Percentiles rank a stretch among this genome's conserved stretches.
phyloP scores from a whole-genome alignment of 345 rosid genomes.

The Aquilaria sinensis region DNA sequence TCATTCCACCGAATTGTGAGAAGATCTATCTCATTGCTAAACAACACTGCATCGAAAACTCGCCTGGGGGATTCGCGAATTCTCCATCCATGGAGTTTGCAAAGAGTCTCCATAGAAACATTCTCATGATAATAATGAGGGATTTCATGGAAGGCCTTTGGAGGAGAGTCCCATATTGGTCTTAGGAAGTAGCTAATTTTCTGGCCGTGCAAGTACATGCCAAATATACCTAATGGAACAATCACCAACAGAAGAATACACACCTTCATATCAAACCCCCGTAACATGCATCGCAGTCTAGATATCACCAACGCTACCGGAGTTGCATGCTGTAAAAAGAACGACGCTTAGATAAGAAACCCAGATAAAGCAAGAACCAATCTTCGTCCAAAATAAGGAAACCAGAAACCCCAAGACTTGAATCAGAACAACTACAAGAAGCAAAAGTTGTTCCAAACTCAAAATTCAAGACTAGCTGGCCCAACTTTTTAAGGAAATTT shows the following conservation, averaged over 20 bases:
- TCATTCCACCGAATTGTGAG: constrained; percentile 87
- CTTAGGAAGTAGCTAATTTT: constrained; percentile 59
- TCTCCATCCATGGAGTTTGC: constrained; percentile 85
- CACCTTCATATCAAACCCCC: constrained; percentile 42
- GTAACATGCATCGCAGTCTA: constrained; percentile 47
- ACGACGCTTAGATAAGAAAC: constrained; percentile 12
- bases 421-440: too few relatives aligned
- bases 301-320: constrained; percentile 38
- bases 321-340: constrained; percentile 39
- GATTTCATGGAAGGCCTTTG: constrained; percentile 46
- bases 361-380: background rate
- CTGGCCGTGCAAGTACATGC: constrained; percentile 56
- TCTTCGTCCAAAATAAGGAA: background rate
- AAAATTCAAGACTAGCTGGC: too few relatives aligned
- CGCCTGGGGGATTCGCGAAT: constrained; percentile 79
- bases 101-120: constrained; percentile 61
- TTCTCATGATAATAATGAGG: constrained; percentile 83
- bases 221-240: constrained; percentile 38
- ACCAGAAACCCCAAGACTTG: too few relatives aligned
- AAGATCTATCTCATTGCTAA: constrained; percentile 78
- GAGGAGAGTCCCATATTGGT: constrained; percentile 69
- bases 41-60: constrained; percentile 81
- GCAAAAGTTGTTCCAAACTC: too few relatives aligned
- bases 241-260: constrained; percentile 25
- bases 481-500: too few relatives aligned